Base-by-base conservation (phyloP, 495 filamentous ascomycete genomes). In the Terfezia boudieri region DNA sequence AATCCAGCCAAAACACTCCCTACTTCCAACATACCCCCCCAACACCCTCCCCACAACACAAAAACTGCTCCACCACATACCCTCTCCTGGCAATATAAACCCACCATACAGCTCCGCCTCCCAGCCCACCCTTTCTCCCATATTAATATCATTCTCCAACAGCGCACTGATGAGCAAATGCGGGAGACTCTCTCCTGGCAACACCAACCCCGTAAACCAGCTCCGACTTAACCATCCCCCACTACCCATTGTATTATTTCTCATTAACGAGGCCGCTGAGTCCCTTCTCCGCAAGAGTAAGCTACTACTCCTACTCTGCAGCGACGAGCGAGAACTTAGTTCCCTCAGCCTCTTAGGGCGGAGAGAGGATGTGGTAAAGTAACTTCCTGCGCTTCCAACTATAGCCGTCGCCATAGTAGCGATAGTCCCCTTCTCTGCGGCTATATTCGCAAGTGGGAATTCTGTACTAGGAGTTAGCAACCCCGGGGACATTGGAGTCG, bases 31-130 rank as follows among this genome's bases (percentile, higher is more conserved):
- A 9, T 76, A 66, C 37, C 78, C 76, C 55, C 80, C 79, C 22
- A 93, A 60, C 0, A 93, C 82, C 36, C 83, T 76, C 8, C 83
- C 83, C 23, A 87, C 76, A 46, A 90, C 72, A 60, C 81, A 86
- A 48, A 73, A 68, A 36, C 82, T 86, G 66, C 83, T 88, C 86
- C 86, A 93, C 71, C 82, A 90, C 54, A 77, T 87, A 58, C 75
- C 77, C 16, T 71, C 74, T 9, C 41, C 41, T 5, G 12, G 12
- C 4, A 46, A 20, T 46, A 46, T 46, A 60, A 93, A 86, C 4
- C 85, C 86, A n/a, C 82, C 81, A 59, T 81, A 82, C 8, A 93
- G 67, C 64, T 82, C 86, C 2, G 78, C 80, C 48, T 74, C 71
- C 20, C 78, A 71, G 0, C 86, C 86, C 4, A 93, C 71, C 49